A percentile compares a stretch with the other conserved stretches of the same genome.
Conservation (phyloP, 2,329 filamentous ascomycete species). For the Zasmidium citrigriseum region DNA sequence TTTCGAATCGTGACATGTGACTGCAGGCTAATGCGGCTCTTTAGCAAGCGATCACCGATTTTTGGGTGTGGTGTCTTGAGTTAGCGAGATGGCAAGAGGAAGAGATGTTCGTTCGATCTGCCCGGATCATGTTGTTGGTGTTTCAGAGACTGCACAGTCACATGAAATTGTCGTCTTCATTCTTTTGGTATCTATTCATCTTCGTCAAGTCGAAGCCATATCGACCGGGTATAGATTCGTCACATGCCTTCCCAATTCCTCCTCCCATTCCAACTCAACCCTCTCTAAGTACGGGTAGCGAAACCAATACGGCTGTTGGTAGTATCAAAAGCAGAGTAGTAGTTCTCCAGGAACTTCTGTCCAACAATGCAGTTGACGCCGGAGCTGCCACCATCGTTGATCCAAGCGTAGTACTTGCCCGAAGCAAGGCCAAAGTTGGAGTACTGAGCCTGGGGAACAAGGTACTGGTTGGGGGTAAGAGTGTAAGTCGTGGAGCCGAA, state of each 20-base stretch:
- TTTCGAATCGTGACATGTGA: no score
- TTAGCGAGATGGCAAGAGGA: no score
- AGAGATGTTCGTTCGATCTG: no score
- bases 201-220: neutral
- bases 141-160: no score
- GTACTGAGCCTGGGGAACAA: slow-evolving; percentile 20
- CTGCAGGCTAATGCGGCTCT: no score
- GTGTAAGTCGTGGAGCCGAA: slow-evolving; percentile 22
- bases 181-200: neutral
- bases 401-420: slow-evolving; percentile 24
- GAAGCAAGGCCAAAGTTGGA: slow-evolving; percentile 15
- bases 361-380: slow-evolving; percentile 22
- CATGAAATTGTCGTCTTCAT: neutral
- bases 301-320: slow-evolving; percentile 23
- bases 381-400: slow-evolving; percentile 21
- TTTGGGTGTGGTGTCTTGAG: neutral
- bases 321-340: slow-evolving; percentile 25
- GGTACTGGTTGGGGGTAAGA: slow-evolving; percentile 21
- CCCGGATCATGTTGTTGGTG: no score
- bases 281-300: slow-evolving; percentile 15
- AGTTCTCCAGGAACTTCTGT: slow-evolving; percentile 24
- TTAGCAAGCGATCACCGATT: neutral
- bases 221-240: neutral
- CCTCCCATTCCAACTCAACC: neutral
- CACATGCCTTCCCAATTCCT: neutral